phyloP scores from a whole-genome alignment of 164 flowering plant genomes.

The Stephania cephalantha region DNA sequence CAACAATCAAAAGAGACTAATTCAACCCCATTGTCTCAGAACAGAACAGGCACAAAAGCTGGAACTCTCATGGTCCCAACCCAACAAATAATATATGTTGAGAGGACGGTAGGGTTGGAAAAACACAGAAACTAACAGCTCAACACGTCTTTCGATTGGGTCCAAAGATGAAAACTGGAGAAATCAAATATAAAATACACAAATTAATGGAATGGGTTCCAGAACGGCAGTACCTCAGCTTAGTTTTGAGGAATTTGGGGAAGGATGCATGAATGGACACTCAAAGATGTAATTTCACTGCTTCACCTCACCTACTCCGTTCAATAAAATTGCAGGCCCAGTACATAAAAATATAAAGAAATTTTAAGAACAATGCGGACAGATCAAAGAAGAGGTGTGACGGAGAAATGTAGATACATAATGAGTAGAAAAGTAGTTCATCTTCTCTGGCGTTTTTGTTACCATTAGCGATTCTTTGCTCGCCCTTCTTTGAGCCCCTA shows the following conservation, averaged over 20 bases:
- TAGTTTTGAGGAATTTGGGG: not conserved
- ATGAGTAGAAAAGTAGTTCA: too few relatives aligned
- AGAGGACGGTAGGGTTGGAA: not conserved
- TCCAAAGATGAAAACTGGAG: not conserved
- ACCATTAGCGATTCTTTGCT: too few relatives aligned
- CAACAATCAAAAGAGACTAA: not conserved
- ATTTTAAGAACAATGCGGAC: too few relatives aligned
- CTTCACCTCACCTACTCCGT: slow-evolving; percentile 3
- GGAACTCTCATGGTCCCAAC: slow-evolving; percentile 1
- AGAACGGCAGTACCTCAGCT: not conserved
- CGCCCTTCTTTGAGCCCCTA: too few relatives aligned
- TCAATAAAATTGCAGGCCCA: not conserved
- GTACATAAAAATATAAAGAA: not conserved
- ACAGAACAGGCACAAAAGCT: not conserved
- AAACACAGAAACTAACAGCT: slow-evolving; percentile 8
- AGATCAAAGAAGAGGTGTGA: too few relatives aligned
- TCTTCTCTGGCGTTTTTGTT: too few relatives aligned
- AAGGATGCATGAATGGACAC: not conserved
- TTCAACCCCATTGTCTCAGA: not conserved
- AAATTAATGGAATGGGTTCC: not conserved
- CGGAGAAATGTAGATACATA: too few relatives aligned
- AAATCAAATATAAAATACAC: not conserved
- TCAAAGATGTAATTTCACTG: not conserved
- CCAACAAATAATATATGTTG: not conserved
- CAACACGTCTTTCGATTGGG: slow-evolving; percentile 17